Evolutionary conservation across 129 eudicot species (phyloP).

Genomic region (Silybum marianum): DNA sequence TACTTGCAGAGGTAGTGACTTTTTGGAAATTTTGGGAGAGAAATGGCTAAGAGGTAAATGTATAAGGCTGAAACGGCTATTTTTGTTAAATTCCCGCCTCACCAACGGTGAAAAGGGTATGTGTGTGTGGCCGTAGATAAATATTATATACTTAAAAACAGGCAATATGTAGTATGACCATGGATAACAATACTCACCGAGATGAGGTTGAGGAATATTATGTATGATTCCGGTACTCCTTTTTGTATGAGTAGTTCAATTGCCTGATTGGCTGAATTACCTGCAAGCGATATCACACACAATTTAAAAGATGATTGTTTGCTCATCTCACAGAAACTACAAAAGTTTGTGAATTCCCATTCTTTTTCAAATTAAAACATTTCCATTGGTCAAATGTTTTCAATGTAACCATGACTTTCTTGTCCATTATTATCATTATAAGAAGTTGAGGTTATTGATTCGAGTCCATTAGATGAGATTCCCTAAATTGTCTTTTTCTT

Average conservation of each 20-base stretch:
- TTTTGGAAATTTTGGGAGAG: no score
- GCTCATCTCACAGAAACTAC: not conserved
- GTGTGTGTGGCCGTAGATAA: not conserved
- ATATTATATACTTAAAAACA: not conserved
- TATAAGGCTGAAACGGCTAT: no score
- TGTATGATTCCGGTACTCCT: conserved; percentile 96
- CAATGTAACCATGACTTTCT: not conserved
- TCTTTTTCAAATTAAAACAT: not conserved
- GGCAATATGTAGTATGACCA: not conserved
- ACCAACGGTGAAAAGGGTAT: not conserved
- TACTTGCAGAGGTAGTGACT: no score
- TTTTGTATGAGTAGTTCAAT: conserved; percentile 89
- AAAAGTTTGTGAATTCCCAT: conserved; percentile 1
- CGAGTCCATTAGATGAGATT: conserved; percentile 7
- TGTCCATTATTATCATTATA: conserved; percentile 14
- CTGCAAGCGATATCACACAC: conserved; percentile 32
- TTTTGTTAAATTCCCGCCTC: not conserved
- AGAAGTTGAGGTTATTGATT: not conserved
- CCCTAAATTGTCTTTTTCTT: not conserved
- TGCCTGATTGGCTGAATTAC: conserved; percentile 97
- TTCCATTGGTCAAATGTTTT: not conserved
- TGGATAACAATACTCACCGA: conserved; percentile 53
- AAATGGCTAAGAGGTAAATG: no score
- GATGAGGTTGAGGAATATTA: conserved; percentile 88
- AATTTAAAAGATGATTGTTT: not conserved